Conservation (phyloP, 116 monocot species). For the Dioscorea cayenensis region DNA sequence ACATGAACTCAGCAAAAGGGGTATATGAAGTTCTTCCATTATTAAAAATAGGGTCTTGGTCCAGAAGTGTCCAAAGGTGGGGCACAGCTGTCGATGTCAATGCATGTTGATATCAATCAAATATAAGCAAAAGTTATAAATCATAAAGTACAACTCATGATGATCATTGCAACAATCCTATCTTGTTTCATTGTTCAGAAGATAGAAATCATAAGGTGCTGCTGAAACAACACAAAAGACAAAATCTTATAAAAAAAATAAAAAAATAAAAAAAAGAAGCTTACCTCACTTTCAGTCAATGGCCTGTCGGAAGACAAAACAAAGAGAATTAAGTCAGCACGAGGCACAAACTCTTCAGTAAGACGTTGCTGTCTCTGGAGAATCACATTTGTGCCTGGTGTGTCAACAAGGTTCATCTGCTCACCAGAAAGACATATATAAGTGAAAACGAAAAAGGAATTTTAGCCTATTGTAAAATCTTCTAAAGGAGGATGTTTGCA, state of each 20-base stretch:
- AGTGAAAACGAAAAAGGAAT: background rate
- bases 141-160: background rate
- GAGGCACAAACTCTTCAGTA: conserved; percentile 95
- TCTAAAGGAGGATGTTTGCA: no score
- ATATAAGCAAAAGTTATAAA: no score
- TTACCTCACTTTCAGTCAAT: conserved; percentile 96
- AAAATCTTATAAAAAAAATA: no score
- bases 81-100: no score
- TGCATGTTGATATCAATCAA: no score
- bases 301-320: conserved; percentile 86
- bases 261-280: background rate
- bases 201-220: background rate
- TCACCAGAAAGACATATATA: background rate
- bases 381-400: conserved; percentile 98
- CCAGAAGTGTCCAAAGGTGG: no score
- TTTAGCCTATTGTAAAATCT: no score
- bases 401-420: conserved; percentile 99
- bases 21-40: no score
- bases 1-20: no score
- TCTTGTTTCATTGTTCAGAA: background rate
- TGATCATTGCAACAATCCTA: background rate
- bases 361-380: conserved; percentile 93
- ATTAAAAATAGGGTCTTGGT: no score
- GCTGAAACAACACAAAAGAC: no score
- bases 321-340: conserved; percentile 93